A percentile compares a stretch with the other conserved stretches of the same genome.
Evolutionary conservation across 2,329 filamentous ascomycete genomes (phyloP).

Genomic region (Colletotrichum lupini): DNA sequence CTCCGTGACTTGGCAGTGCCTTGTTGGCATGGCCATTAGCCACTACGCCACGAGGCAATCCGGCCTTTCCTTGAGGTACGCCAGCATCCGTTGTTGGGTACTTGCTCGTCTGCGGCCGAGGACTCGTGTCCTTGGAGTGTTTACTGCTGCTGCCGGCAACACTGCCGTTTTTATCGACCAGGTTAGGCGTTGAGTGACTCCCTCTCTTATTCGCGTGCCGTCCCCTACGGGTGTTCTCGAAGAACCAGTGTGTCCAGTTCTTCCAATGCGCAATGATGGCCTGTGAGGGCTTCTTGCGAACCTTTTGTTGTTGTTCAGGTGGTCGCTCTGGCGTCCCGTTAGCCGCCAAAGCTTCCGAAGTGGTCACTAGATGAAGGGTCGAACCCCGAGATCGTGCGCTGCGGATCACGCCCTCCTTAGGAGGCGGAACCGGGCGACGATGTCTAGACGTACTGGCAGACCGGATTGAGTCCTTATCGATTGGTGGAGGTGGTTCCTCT

Average conservation of each 20-base stretch:
- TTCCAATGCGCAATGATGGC: conserved; percentile 71
- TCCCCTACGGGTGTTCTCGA: conserved; percentile 66
- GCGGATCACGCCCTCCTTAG: conserved; percentile 80
- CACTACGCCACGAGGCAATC: conserved; percentile 61
- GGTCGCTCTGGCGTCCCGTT: conserved; percentile 43
- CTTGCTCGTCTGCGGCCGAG: conserved; percentile 71
- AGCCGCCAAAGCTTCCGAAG: conserved; percentile 61
- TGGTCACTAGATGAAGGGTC: conserved; percentile 86
- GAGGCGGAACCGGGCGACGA: conserved; percentile 81
- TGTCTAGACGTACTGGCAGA: conserved; percentile 82
- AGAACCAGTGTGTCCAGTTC: conserved; percentile 72
- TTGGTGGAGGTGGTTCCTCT: conserved; percentile 72
- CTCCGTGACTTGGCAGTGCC: conserved; percentile 16
- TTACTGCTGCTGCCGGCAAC: conserved; percentile 48
- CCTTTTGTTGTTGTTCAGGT: conserved; percentile 54
- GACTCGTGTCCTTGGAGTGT: conserved; percentile 63
- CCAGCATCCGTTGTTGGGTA: conserved; percentile 56
- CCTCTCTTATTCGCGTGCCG: conserved; percentile 60
- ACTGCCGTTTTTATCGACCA: conserved; percentile 61
- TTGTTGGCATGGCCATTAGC: conserved; percentile 61
- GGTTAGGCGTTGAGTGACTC: conserved; percentile 69
- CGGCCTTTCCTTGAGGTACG: conserved; percentile 50
- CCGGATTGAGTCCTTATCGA: conserved; percentile 82
- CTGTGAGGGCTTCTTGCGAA: conserved; percentile 67
- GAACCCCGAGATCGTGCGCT: conserved; percentile 82